Conservation (phyloP, 2,329 filamentous ascomycete species). For the Phyllosticta citribraziliensis region DNA sequence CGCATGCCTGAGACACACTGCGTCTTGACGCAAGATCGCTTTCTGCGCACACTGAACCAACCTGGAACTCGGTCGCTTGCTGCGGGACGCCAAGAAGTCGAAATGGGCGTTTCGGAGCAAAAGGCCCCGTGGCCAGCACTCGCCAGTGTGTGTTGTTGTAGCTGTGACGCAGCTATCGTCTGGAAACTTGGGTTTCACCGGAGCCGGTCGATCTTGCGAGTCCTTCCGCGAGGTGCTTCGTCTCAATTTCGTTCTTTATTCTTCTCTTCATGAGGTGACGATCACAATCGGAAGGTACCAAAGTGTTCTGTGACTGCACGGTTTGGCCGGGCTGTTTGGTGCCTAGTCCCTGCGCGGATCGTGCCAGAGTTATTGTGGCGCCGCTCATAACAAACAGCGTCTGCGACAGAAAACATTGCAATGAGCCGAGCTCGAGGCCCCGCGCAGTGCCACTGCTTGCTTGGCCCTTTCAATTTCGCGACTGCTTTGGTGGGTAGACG, state of each 20-base stretch:
- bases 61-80: background rate
- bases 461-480: background rate
- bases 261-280: background rate
- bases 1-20: background rate
- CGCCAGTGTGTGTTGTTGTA: background rate
- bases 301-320: background rate
- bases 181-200: background rate
- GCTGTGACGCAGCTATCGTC: background rate
- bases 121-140: background rate
- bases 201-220: background rate
- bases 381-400: background rate
- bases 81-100: background rate
- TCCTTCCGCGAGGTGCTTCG: background rate
- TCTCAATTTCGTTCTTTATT: background rate
- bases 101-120: background rate
- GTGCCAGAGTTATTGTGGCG: background rate
- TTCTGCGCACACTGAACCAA: background rate
- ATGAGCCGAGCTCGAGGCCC: background rate
- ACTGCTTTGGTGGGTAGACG: background rate
- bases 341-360: conserved; percentile 7
- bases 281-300: background rate
- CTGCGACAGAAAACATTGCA: background rate
- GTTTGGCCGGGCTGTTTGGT: background rate
- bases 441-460: background rate
- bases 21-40: background rate